Base-by-base conservation (phyloP, 805 yeast species). In the Starmerella ratchasimensis region DNA sequence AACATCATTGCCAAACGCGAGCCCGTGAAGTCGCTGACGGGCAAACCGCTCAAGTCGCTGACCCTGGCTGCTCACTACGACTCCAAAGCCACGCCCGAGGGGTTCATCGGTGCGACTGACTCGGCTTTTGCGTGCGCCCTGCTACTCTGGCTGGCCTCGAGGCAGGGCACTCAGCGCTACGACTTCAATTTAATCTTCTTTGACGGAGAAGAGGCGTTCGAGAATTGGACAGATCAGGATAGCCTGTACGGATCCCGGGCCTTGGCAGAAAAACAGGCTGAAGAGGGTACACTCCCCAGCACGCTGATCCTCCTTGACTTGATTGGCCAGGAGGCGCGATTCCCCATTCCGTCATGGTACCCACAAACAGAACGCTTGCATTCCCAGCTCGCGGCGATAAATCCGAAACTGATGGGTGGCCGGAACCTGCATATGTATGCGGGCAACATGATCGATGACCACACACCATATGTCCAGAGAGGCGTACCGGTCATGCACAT, bases 201-300 rank as follows among this genome's bases (percentile, higher is more conserved):
- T 37, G 79, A 72, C 44, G 79, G 79, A 3, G 78, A 72, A 48
- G 79, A 73, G 48, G 76, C 79, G 0, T 42, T 71, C n/a, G 56
- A 55, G 2, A 48, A 57, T n/a, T 72, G 79, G 79, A 49, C 65
- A 1, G 60, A 56, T 6, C 49, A 55, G 0, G 79, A 72, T 43
- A 71, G 76, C 1, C 56, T 71, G 1, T 72, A 73, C 47, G 79
- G 79, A 0, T 65, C 78, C 0, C 60, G 65, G 14, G 68, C 68
- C 39, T 50, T 71, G 22, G 74, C 74, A 6, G 45, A 49, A 1
- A 38, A 46, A 22, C 65, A 69, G 68, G 46, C 51, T 2, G n/a
- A 4, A 13, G 14, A 28, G n/a, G 17, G 25, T 22, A 16, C 18
- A 13, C 43, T 57, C 7, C 64, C 72, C n/a, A 68, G 64, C 3